Conservation (phyloP, 1,284 basidiomycete genomes). For the Melampsora abietis-canadensis region DNA sequence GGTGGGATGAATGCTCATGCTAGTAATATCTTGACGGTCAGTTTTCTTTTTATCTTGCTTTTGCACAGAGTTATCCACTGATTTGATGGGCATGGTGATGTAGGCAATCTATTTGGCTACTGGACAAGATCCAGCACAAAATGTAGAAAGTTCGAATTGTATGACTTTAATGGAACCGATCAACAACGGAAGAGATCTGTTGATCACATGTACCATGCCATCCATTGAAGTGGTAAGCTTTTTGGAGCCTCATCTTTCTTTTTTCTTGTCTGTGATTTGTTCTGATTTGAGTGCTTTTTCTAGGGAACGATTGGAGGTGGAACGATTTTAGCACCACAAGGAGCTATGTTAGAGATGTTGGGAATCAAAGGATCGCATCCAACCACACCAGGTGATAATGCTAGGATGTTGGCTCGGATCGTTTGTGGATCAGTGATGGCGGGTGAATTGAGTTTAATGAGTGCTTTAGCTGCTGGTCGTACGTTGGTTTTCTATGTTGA, state of each 20-base stretch:
- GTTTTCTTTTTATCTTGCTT: slow-evolving; percentile 1
- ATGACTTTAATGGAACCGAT: slow-evolving; percentile 97
- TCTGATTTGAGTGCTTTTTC: slow-evolving; percentile 18
- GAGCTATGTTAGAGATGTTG: slow-evolving; percentile 85
- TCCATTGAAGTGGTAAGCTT: slow-evolving; percentile 75
- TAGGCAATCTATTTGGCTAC: slow-evolving; percentile 82
- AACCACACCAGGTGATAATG: slow-evolving; percentile 77
- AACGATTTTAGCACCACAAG: slow-evolving; percentile 75
- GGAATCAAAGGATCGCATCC: slow-evolving; percentile 81
- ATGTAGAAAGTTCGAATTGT: slow-evolving; percentile 96
- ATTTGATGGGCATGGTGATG: neutral
- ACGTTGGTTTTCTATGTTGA: neutral
- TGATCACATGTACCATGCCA: slow-evolving; percentile 90
- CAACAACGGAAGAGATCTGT: slow-evolving; percentile 83
- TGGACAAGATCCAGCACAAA: slow-evolving; percentile 98
- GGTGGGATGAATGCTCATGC: slow-evolving; percentile 99
- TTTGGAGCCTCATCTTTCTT: neutral
- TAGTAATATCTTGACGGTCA: slow-evolving; percentile 83
- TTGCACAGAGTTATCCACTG: neutral
- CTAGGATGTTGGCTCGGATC: slow-evolving; percentile 78
- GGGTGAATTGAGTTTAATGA: slow-evolving; percentile 82
- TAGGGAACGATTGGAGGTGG: slow-evolving; percentile 55
- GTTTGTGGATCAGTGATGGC: slow-evolving; percentile 90
- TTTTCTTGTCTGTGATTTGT: neutral
- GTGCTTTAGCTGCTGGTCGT: slow-evolving; percentile 80